Evolutionary conservation across 2,329 filamentous ascomycete species (phyloP).

Genomic region (Penicillium sp.): DNA sequence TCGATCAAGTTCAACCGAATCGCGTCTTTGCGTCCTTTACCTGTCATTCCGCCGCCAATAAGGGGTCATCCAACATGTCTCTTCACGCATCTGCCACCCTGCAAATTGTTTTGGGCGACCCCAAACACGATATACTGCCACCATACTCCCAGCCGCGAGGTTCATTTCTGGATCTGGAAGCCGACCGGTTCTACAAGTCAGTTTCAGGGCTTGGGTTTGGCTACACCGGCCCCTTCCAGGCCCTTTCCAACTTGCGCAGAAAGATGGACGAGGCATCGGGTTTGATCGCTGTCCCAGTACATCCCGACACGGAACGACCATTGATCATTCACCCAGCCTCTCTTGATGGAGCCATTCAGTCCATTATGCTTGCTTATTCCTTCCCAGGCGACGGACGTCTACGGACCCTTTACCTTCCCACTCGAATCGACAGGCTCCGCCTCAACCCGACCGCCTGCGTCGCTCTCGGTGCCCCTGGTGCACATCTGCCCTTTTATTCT

Average conservation of each 20-base stretch:
- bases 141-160: neutral
- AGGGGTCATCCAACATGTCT: slow-evolving; percentile 12
- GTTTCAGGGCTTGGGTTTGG: slow-evolving; percentile 24
- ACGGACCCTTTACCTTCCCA: slow-evolving; percentile 21
- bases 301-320: neutral
- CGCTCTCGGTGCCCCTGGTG: slow-evolving; percentile 4
- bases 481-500: slow-evolving; percentile 16
- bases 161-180: slow-evolving; percentile 15
- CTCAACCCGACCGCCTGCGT: slow-evolving; percentile 13
- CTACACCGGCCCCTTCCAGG: slow-evolving; percentile 24
- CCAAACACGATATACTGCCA: slow-evolving; percentile 8
- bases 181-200: slow-evolving; percentile 25
- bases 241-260: slow-evolving; percentile 14
- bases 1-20: slow-evolving; percentile 3
- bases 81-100: slow-evolving; percentile 15
- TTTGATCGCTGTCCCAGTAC: slow-evolving; percentile 11
- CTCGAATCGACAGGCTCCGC: slow-evolving; percentile 15
- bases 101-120: slow-evolving; percentile 8
- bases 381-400: slow-evolving; percentile 20
- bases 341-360: slow-evolving; percentile 20
- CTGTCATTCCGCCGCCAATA: slow-evolving; percentile 19
- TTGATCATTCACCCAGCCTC: slow-evolving; percentile 16
- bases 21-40: slow-evolving; percentile 11
- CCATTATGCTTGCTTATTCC: slow-evolving; percentile 20
- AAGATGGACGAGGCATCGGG: slow-evolving; percentile 20